Conservation (phyloP, 2,329 filamentous ascomycete species). For the Diaporthe humulicola region DNA sequence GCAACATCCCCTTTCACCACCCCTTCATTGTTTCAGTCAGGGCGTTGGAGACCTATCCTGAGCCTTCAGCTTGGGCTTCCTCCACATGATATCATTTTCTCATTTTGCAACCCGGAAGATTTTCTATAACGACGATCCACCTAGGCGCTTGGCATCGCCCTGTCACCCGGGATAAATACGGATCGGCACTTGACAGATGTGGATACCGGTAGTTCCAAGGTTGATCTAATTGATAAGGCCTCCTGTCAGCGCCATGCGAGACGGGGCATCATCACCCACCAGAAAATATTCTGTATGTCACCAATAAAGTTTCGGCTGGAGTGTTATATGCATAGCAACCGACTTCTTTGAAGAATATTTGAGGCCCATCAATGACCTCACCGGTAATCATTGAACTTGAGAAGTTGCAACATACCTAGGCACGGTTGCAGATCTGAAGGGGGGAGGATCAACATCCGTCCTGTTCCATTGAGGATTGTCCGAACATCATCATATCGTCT, state of each 20-base stretch:
- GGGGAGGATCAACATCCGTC: not conserved
- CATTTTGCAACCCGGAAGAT: not conserved
- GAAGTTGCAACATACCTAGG: constrained; percentile 3
- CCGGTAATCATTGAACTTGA: constrained; percentile 12
- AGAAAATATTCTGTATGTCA: constrained; percentile 4
- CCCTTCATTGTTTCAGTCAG: constrained; percentile 26
- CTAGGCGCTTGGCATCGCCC: not conserved
- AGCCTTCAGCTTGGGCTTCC: constrained; percentile 8
- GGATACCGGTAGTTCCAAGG: too few relatives aligned
- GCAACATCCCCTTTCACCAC: not conserved
- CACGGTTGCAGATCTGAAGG: constrained; percentile 2
- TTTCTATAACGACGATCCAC: constrained; percentile 11
- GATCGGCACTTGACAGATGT: constrained; percentile 16
- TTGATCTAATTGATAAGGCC: not conserved
- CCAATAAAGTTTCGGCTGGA: not conserved
- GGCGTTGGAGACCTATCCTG: not conserved
- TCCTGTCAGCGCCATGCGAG: not conserved
- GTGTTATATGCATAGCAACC: not conserved
- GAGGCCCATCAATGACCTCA: not conserved
- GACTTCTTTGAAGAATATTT: not conserved
- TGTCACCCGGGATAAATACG: not conserved
- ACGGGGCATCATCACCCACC: not conserved
- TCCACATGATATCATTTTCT: constrained; percentile 6
- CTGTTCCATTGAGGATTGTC: constrained; percentile 13
- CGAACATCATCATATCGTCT: constrained; percentile 26